phyloP scores from a whole-genome alignment of 495 filamentous ascomycete species.

The Glonium stellatum region DNA sequence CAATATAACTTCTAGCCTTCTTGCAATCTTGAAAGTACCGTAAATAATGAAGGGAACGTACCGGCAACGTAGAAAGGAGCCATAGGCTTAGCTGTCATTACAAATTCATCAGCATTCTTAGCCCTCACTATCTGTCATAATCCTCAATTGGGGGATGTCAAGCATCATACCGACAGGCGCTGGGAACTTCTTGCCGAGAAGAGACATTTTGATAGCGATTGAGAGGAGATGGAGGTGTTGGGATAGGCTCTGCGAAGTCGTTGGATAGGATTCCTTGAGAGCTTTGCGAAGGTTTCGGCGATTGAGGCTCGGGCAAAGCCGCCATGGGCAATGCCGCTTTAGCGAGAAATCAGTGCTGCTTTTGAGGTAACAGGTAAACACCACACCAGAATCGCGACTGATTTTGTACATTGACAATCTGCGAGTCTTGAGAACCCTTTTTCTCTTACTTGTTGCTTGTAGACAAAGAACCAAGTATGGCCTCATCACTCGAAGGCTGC shows the following conservation, averaged over 20 bases:
- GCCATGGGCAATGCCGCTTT: neutral
- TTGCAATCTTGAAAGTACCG: neutral
- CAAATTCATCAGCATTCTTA: conserved; percentile 13
- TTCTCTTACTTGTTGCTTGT: neutral
- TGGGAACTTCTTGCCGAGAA: conserved; percentile 91
- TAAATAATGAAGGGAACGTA: conserved; percentile 44
- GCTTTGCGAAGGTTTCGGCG: conserved; percentile 14
- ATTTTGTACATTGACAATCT: neutral
- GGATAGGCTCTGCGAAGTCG: neutral
- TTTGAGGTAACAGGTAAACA: neutral
- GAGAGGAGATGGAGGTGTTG: conserved; percentile 4
- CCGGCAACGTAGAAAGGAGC: conserved; percentile 89
- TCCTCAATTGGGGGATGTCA: conserved; percentile 9
- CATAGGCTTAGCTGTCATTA: conserved; percentile 69
- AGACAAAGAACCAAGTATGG: conserved; percentile 12
- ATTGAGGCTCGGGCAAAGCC: neutral
- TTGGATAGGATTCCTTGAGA: conserved; percentile 14
- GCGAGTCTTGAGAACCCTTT: neutral
- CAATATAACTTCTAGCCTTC: neutral
- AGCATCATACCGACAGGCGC: conserved; percentile 69
- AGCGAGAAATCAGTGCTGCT: neutral
- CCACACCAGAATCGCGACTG: neutral
- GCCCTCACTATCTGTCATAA: neutral
- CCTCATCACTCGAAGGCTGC: conserved; percentile 51
- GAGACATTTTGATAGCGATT: conserved; percentile 55